These are phyloP conservation scores for Camellia oleifera DNA, from an alignment of 179 eudicot species.

Conservation along the genomic window DNA sequence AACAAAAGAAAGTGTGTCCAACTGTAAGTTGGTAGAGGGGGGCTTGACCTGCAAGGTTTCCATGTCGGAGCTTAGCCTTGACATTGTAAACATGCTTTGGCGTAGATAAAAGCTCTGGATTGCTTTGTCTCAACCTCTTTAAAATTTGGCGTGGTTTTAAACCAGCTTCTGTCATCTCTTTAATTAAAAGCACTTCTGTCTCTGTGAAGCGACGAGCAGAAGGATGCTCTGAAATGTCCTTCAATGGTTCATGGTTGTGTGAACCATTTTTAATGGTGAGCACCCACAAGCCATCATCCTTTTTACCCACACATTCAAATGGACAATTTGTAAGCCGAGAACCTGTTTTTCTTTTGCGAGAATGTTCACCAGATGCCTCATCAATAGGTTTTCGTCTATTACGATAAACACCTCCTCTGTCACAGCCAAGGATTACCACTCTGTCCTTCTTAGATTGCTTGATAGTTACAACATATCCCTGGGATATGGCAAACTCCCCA, in stretches of 20 bases:
- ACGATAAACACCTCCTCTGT: conserved; percentile 70
- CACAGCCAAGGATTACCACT: conserved; percentile 62
- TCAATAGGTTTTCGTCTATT: conserved; percentile 46
- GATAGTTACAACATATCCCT: conserved; percentile 74
- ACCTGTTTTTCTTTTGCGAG: conserved; percentile 46
- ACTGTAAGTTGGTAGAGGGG: background rate
- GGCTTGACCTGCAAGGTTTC: conserved; percentile 44
- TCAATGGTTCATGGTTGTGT: conserved; percentile 72
- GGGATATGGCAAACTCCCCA: conserved; percentile 63
- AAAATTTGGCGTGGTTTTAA: conserved; percentile 74
- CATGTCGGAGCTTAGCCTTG: conserved; percentile 65
- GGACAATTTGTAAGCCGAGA: conserved; percentile 71
- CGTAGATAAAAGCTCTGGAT: conserved; percentile 70
- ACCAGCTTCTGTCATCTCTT: conserved; percentile 81
- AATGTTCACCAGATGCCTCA: conserved; percentile 38
- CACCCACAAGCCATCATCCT: conserved; percentile 56
- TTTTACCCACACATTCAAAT: conserved; percentile 63
- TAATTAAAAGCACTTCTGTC: conserved; percentile 52
- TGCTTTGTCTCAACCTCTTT: conserved; percentile 55
- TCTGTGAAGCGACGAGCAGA: conserved; percentile 65
- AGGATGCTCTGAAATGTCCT: conserved; percentile 67
- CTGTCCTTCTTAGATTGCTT: conserved; percentile 63
- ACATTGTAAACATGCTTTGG: conserved; percentile 71
- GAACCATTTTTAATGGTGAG: conserved; percentile 55
- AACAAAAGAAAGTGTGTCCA: background rate